Conservation (phyloP, 768 basidiomycete species). For the Macrolepiota dolichaula region DNA sequence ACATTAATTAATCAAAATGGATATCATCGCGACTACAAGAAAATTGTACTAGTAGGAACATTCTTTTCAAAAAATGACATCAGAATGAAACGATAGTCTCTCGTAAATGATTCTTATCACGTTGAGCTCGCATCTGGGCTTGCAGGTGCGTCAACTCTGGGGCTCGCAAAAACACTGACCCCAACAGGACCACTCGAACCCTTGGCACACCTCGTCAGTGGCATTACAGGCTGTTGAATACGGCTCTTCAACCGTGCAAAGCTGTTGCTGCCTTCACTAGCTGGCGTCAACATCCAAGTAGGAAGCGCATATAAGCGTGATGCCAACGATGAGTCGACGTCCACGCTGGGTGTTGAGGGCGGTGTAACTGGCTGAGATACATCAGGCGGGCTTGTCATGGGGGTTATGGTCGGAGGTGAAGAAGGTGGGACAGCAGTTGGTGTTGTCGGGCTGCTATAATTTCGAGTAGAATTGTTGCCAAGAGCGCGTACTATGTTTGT, state of each 20-base stretch:
- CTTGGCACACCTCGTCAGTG: background rate
- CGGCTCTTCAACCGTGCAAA: background rate
- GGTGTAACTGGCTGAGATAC: background rate
- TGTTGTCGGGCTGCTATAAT: background rate
- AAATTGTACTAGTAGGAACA: too few species aligned
- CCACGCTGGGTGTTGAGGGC: background rate
- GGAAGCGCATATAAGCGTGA: background rate
- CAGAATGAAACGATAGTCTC: background rate
- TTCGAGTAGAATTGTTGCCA: background rate
- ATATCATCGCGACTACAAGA: background rate
- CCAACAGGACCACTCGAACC: background rate
- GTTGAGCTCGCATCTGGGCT: background rate
- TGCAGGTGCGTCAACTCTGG: background rate
- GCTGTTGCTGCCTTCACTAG: background rate
- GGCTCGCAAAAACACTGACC: background rate
- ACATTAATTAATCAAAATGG: background rate
- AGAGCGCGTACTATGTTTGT: background rate
- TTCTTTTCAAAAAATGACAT: too few species aligned
- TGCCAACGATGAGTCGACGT: slow-evolving; percentile 1
- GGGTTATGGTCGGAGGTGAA: slow-evolving; percentile 12
- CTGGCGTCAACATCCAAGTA: background rate
- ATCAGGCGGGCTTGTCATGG: slow-evolving; percentile 1
- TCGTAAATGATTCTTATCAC: background rate
- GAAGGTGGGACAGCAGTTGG: background rate
- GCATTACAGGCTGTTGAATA: background rate